Conservation (phyloP, 768 basidiomycete genomes). For the Hydnomerulius pinastri region DNA sequence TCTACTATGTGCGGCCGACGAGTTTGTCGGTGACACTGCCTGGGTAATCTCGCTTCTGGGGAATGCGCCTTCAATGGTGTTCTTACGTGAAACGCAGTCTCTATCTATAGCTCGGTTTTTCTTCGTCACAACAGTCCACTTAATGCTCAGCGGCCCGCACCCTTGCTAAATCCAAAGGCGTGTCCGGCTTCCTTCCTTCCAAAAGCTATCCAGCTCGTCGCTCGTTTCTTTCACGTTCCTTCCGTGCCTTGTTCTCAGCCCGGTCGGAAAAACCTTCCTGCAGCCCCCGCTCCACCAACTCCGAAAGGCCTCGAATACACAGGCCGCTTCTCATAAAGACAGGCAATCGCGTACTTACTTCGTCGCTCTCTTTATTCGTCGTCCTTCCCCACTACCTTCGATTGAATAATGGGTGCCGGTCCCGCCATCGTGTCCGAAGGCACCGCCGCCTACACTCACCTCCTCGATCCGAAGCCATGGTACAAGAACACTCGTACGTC, state of each 20-base stretch:
- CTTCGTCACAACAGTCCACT: not conserved
- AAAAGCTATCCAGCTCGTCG: not conserved
- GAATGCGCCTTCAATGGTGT: not conserved
- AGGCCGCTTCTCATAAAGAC: conserved; percentile 1
- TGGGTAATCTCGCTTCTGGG: conserved; percentile 2
- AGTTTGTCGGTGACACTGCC: not conserved
- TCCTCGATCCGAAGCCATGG: conserved; percentile 66
- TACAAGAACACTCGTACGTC: conserved; percentile 65
- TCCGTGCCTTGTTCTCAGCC: not conserved
- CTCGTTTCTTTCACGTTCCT: conserved; percentile 7
- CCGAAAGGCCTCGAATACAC: not conserved
- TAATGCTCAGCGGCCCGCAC: not conserved
- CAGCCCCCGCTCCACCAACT: not conserved
- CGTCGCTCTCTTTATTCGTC: not conserved
- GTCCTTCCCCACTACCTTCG: not conserved
- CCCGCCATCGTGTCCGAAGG: conserved; percentile 38
- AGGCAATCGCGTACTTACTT: not conserved
- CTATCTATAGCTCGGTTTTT: conserved; percentile 6
- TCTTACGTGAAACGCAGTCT: conserved; percentile 1
- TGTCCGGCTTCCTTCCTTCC: too few species aligned
- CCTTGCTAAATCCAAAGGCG: too few species aligned
- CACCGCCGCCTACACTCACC: conserved; percentile 46
- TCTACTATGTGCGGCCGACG: not conserved
- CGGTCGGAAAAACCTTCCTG: not conserved
- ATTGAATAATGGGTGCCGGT: conserved; percentile 55